Evolutionary conservation across 495 filamentous ascomycete genomes (phyloP), one percentile per base, ranked within the genome.

Genomic region (Pyrenula massariospora): DNA sequence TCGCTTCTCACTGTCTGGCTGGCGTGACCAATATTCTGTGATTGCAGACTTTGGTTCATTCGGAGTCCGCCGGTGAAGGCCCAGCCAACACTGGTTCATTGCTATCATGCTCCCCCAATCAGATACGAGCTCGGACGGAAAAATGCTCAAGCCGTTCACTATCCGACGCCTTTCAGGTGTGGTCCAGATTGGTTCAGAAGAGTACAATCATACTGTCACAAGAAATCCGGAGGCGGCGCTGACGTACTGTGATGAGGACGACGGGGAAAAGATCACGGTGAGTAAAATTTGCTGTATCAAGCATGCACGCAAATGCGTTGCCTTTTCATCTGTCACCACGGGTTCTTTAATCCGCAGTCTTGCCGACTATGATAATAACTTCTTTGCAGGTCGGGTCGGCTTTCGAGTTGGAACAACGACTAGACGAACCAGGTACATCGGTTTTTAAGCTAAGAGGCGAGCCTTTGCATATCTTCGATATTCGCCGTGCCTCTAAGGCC

Each of bases 201-300:
- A 78, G 23, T 82, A 82, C 54, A 73, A 82, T 60, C 62, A 74
- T 23, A 67, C 79, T 53, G 69, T 77, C 12, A 61, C 59, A 15
- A 69, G 59, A 52, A 64, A 80, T 60, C 78, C 79, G n/a, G 69
- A 70, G 25, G 76, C 78, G 12, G 70, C 67, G 23, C 57, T 82
- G 54, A 78, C 68, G 12, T 82, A 82, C 63, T 24, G 73, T 15
- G 79, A 82, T 60, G 76, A 80, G 36, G 79, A 81, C 58, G 77
- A 79, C 59, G 77, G 70, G 1, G 76, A 78, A 54, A 59, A 73
- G 48, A 81, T 82, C 54, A 79, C 71, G 15, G 79, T 81, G 62
- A 67, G 75, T 63, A 53, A 42, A 42, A 5, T 42, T 42, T n/a
- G n/a, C n/a, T n/a, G n/a, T n/a, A n/a, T n/a, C n/a, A n/a, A n/a